phyloP scores from a whole-genome alignment of 345 rosid genomes.

The Tarenaya hassleriana region DNA sequence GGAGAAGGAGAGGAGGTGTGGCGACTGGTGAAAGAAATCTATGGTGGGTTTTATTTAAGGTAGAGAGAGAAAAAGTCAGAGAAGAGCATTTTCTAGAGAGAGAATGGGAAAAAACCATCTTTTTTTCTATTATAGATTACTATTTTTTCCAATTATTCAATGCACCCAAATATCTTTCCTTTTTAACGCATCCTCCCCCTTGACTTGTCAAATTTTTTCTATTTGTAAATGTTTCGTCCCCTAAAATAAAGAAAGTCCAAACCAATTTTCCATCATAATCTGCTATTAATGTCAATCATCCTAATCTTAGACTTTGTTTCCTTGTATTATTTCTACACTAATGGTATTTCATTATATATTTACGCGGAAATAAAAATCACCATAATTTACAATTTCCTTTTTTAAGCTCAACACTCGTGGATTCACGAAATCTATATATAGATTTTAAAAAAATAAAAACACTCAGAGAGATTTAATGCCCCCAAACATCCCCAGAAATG shows the following conservation, averaged over 20 bases:
- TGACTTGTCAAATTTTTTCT: conserved; percentile 26
- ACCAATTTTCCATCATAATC: no score
- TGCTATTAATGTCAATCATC: neutral
- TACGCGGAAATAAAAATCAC: conserved; percentile 4
- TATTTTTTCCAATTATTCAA: no score
- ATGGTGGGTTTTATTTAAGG: conserved; percentile 30
- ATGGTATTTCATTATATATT: neutral
- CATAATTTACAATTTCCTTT: neutral
- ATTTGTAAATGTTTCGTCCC: conserved; percentile 1
- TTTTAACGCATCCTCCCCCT: conserved; percentile 12
- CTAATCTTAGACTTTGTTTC: neutral
- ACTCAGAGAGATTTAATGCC: no score
- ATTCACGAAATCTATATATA: conserved; percentile 10
- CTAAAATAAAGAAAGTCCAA: neutral
- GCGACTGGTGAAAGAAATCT: conserved; percentile 27
- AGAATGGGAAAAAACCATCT: conserved; percentile 10
- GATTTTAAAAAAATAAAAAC: neutral
- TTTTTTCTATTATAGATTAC: neutral
- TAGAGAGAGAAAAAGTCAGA: conserved; percentile 33
- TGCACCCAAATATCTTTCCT: conserved; percentile 24
- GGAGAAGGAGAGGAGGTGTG: conserved; percentile 17
- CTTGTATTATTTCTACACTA: neutral
- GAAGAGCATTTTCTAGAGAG: conserved; percentile 23
- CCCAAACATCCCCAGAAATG: no score
- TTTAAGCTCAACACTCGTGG: neutral